Percentiles rank a stretch among this genome's conserved stretches.
Evolutionary conservation across 2,329 filamentous ascomycete genomes (phyloP).

Genomic region (Trichoderma koningiopsis): DNA sequence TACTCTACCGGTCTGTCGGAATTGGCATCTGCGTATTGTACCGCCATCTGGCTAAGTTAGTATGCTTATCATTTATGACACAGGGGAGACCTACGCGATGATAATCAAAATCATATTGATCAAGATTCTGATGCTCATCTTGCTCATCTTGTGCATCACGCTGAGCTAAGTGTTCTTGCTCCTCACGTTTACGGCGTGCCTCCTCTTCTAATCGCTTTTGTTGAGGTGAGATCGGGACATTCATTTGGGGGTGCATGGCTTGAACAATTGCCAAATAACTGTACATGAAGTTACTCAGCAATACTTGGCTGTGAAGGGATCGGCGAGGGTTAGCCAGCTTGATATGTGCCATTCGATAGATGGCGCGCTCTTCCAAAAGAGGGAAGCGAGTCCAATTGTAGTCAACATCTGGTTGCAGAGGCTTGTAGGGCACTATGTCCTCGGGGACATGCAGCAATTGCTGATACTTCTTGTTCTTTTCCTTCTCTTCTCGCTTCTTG

Average conservation of each 20-base stretch:
- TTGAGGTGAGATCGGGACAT: conserved; percentile 81
- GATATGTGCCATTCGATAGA: conserved; percentile 98
- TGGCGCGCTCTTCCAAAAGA: conserved; percentile 92
- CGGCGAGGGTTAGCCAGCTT: conserved; percentile 97
- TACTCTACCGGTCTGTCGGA: conserved; percentile 51
- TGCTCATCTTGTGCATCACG: conserved; percentile 50
- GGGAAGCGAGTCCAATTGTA: conserved; percentile 97
- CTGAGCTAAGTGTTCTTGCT: conserved; percentile 52
- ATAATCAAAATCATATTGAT: conserved; percentile 57
- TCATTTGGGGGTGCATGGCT: conserved; percentile 96
- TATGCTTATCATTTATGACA: not conserved
- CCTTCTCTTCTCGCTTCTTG: conserved; percentile 83
- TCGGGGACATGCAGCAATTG: conserved; percentile 77
- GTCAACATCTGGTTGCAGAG: conserved; percentile 82
- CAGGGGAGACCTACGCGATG: conserved; percentile 48
- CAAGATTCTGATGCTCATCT: conserved; percentile 50
- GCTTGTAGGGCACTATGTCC: conserved; percentile 66
- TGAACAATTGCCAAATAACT: conserved; percentile 98
- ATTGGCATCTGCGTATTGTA: conserved; percentile 50
- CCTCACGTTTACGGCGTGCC: conserved; percentile 52
- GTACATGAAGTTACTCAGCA: conserved; percentile 99
- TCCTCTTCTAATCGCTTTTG: conserved; percentile 64
- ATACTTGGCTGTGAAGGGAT: conserved; percentile 87
- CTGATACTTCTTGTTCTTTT: conserved; percentile 72
- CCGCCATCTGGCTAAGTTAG: conserved; percentile 42